Evolutionary conservation across 352 stramenopile species (phyloP).

Genomic region (Phytophthora aleatoria): DNA sequence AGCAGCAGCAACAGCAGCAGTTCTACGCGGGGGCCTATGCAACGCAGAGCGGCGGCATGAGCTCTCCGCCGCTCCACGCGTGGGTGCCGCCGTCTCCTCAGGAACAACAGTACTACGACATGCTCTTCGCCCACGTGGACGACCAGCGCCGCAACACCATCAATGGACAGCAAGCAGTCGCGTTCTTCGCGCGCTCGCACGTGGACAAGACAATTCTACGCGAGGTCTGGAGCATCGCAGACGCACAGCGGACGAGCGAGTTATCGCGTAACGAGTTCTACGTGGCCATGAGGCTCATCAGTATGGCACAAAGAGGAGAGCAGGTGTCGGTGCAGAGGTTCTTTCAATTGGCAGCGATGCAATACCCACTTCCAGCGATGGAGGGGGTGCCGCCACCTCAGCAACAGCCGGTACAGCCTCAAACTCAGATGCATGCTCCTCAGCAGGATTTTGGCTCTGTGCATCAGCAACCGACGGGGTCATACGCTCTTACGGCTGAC

Average conservation of each 20-base stretch:
- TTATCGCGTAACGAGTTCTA: conserved; percentile 86
- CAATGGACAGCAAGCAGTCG: conserved; percentile 87
- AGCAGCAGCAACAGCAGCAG: conserved; percentile 51
- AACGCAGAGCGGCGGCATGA: conserved; percentile 34
- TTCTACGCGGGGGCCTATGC: conserved; percentile 43
- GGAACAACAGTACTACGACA: conserved; percentile 91
- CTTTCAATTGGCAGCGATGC: conserved; percentile 57
- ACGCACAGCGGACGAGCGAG: conserved; percentile 70
- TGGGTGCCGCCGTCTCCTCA: conserved; percentile 64
- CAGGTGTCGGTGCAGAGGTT: conserved; percentile 71
- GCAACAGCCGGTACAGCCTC: conserved; percentile 5
- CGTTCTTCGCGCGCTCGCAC: conserved; percentile 93
- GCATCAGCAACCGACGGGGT: conserved; percentile 13
- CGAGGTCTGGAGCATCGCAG: conserved; percentile 84
- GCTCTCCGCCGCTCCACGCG: conserved; percentile 31
- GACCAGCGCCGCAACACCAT: conserved; percentile 83
- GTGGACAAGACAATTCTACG: conserved; percentile 84
- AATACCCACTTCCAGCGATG: conserved; percentile 65
- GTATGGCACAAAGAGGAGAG: conserved; percentile 82
- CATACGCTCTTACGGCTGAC: conserved; percentile 86
- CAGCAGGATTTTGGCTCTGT: conserved; percentile 22
- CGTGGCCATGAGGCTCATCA: conserved; percentile 86
- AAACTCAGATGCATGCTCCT: conserved; percentile 4
- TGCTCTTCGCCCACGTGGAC: conserved; percentile 92
- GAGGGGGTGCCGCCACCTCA: conserved; percentile 62